These are phyloP conservation scores for Malus sieversii DNA, from an alignment of 306 rosid genomes.

Conservation along the genomic window DNA sequence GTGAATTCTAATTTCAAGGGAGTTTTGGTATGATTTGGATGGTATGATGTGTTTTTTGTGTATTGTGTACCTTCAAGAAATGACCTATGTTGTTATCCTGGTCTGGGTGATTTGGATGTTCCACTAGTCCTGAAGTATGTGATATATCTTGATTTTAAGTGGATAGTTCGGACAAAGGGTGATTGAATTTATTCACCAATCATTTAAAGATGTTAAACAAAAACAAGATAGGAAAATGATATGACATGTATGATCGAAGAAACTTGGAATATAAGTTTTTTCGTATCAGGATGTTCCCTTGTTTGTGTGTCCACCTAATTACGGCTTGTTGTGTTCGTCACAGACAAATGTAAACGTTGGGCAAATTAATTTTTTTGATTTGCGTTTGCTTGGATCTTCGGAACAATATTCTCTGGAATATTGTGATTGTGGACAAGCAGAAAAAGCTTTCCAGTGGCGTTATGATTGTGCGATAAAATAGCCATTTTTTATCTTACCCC, in stretches of 20 bases:
- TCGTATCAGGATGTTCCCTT: neutral
- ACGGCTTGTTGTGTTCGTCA: neutral
- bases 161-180: neutral
- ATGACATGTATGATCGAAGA: neutral
- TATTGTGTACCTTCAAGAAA: neutral
- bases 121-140: neutral
- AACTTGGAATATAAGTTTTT: neutral
- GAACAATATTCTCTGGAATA: neutral
- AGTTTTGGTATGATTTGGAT: neutral
- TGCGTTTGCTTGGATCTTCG: neutral
- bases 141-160: neutral
- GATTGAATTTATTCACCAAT: neutral
- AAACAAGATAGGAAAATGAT: neutral
- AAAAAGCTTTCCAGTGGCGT: neutral
- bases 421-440: neutral
- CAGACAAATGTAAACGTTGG: neutral
- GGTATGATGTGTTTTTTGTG: neutral
- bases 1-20: neutral
- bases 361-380: neutral
- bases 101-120: neutral
- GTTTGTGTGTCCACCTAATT: neutral
- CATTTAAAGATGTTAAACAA: neutral
- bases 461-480: neutral
- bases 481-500: neutral
- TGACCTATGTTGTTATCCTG: conserved; percentile 1